Conservation (phyloP, 2,329 filamentous ascomycete species). For the Chrysoporthe puriensis region DNA sequence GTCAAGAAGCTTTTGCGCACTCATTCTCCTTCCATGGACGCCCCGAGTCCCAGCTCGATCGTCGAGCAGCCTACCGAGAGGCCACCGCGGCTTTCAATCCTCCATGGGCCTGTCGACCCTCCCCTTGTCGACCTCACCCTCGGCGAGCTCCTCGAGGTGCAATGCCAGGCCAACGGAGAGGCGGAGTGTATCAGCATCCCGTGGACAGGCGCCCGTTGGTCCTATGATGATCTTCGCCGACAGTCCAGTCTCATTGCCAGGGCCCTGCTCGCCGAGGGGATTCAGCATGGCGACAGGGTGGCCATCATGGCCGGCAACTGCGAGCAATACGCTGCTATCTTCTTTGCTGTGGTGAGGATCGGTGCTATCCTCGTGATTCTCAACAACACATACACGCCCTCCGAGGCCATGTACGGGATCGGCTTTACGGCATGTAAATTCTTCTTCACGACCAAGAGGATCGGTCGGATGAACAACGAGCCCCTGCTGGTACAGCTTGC, state of each 20-base stretch:
- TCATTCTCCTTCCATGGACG: constrained; percentile 16
- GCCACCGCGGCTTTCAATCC: constrained; percentile 56
- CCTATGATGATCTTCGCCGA: constrained; percentile 66
- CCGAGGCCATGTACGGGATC: constrained; percentile 72
- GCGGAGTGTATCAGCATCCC: constrained; percentile 74
- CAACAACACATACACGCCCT: constrained; percentile 80
- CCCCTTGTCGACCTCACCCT: constrained; percentile 73
- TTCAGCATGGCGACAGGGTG: constrained; percentile 70
- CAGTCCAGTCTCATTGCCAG: constrained; percentile 65
- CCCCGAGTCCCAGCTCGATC: constrained; percentile 16
- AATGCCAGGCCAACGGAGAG: constrained; percentile 66
- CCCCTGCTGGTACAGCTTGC: constrained; percentile 60
- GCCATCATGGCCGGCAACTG: constrained; percentile 80
- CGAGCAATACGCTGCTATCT: constrained; percentile 78
- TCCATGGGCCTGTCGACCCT: constrained; percentile 70
- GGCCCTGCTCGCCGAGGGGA: constrained; percentile 68
- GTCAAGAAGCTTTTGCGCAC: constrained; percentile 17
- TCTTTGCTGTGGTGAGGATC: constrained; percentile 71
- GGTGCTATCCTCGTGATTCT: constrained; percentile 74
- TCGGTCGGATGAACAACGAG: constrained; percentile 67
- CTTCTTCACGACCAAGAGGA: constrained; percentile 72
- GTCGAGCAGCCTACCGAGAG: constrained; percentile 17
- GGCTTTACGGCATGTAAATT: constrained; percentile 73
- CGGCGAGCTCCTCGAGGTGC: constrained; percentile 72
- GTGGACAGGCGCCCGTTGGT: constrained; percentile 77